A percentile compares a stretch with the other conserved stretches of the same genome.
phyloP scores from a whole-genome alignment of 345 rosid species.

The Populus euphratica region DNA sequence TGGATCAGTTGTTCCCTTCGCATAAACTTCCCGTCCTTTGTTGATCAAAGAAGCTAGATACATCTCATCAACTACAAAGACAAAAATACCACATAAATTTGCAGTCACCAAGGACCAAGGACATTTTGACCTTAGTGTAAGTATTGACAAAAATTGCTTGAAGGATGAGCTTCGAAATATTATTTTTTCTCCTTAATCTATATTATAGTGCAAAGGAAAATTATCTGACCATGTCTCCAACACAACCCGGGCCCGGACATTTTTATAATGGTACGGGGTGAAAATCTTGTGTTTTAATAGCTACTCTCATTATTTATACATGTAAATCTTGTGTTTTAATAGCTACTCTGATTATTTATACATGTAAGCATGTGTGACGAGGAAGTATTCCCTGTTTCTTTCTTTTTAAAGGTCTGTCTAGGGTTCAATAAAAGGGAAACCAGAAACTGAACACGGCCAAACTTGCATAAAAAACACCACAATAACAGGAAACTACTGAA shows the following conservation, averaged over 20 bases:
- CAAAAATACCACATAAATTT: not conserved
- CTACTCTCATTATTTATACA: not conserved
- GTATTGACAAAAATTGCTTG: not conserved
- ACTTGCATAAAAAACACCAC: not conserved
- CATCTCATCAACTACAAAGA: slow-evolving; percentile 64
- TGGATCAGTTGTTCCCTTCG: slow-evolving; percentile 51
- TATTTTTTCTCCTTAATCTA: not conserved
- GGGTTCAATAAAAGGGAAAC: slow-evolving; percentile 1
- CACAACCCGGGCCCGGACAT: too few species aligned
- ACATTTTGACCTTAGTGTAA: not conserved
- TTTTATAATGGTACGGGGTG: too few species aligned
- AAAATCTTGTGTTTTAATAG: not conserved
- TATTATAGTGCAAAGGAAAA: too few species aligned
- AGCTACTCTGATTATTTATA: not conserved
- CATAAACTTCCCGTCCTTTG: slow-evolving; percentile 50
- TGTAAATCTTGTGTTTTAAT: not conserved
- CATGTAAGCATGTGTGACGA: not conserved
- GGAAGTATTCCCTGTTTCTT: too few species aligned
- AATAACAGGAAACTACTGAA: not conserved
- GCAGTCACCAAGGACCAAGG: not conserved
- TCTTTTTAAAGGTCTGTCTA: not conserved
- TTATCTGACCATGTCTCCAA: too few species aligned
- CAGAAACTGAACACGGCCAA: not conserved
- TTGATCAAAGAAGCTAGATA: slow-evolving; percentile 67
- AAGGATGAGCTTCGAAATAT: not conserved